Evolutionary conservation across 345 rosid genomes (phyloP), one percentile per base, ranked within the genome.

Genomic region (Ailanthus altissimus): DNA sequence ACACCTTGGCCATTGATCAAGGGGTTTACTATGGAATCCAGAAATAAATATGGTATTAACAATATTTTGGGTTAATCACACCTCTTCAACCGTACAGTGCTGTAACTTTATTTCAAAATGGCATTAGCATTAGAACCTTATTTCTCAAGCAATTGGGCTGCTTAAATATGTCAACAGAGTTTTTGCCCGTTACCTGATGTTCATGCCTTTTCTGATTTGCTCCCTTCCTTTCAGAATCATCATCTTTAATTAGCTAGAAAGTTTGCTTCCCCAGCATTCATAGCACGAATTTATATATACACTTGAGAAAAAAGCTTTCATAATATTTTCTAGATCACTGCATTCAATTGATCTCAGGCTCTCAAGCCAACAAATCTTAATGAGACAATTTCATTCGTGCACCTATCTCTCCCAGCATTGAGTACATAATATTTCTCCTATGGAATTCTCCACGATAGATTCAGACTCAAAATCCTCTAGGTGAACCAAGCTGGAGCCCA

Each of bases 351-450:
- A 21, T 14, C 15, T 58, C 23, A 45, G 38, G 38, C 38, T 32
- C 38, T 32, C 38, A 32, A 32, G 15, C 46, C 67, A 10, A 20
- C 3, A 63, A 53, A 66, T 50, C 73, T 74, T 70, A 71, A 32
- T 40, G 16, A 53, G 78, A 75, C 56, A 74, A 54, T 83, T 89
- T 86, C 51, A 85, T 59, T 62, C 76, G 75, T 46, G 76, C 72
- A 58, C 85, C 86, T 10, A 89, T 80, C 84, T 88, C 88, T 77
- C 83, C 78, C 83, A 88, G 77, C 93, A 89, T 81, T 3, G 90
- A 84, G 49, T 81, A 82, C 32, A 83, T 49, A 56, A 86, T 49
- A 49, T 60, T 78, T 72, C 81, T 86, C 75, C 77, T 67, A 69
- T 78, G 74, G 25, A 36, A 75, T 80, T 79, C 74, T 32, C 67